A percentile compares a stretch with the other conserved stretches of the same genome.
Conservation (phyloP, 352 stramenopile species). For the Phytophthora quininea region DNA sequence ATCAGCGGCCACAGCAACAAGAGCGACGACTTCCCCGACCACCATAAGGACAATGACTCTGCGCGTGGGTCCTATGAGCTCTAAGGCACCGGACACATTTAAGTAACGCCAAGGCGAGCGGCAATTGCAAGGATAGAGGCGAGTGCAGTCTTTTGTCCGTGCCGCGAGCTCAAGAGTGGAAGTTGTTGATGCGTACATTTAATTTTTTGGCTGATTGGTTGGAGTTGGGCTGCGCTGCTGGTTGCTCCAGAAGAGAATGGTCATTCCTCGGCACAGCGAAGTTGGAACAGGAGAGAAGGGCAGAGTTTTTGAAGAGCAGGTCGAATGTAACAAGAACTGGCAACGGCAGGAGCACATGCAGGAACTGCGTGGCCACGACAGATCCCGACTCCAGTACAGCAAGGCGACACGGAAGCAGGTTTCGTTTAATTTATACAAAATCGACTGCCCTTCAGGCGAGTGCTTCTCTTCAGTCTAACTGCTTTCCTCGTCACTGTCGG, state of each 20-base stretch:
- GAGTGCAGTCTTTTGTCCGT: constrained; percentile 30
- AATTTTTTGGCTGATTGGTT: constrained; percentile 24
- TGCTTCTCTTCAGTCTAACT: constrained; percentile 31
- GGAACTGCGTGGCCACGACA: constrained; percentile 4
- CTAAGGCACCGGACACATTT: constrained; percentile 39
- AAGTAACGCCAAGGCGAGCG: constrained; percentile 24
- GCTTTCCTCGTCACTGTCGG: constrained; percentile 33
- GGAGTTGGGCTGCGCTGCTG: constrained; percentile 19
- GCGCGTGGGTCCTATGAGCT: constrained; percentile 83
- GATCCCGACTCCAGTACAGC: constrained; percentile 12
- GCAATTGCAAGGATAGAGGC: constrained; percentile 20
- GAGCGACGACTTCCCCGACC: constrained; percentile 75
- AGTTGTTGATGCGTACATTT: constrained; percentile 28
- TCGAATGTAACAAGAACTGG: constrained; percentile 29
- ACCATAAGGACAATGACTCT: constrained; percentile 68
- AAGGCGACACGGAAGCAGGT: constrained; percentile 22
- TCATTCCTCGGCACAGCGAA: constrained; percentile 14
- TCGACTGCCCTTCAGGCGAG: constrained; percentile 25
- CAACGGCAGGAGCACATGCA: constrained; percentile 12
- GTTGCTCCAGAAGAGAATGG: constrained; percentile 32
- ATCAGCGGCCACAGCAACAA: constrained; percentile 75
- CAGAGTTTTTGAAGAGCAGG: constrained; percentile 37
- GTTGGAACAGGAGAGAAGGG: constrained; percentile 24
- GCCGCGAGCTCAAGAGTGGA: constrained; percentile 27
- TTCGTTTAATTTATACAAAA: constrained; percentile 42